Evolutionary conservation across 805 yeast genomes (phyloP).

Genomic region (Saccharomycopsis microspora): DNA sequence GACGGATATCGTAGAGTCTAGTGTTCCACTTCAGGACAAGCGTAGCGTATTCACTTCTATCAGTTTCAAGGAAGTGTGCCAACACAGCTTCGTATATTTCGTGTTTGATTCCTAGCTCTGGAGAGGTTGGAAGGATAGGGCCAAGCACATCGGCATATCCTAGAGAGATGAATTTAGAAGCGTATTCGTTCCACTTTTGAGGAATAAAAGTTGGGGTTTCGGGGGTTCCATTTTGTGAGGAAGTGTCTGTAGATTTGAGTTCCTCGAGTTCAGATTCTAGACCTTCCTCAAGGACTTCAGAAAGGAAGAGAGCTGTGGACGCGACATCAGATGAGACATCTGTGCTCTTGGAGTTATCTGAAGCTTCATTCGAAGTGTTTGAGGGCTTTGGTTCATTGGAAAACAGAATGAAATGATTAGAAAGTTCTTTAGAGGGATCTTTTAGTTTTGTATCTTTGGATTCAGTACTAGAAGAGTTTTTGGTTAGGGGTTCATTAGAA

Average conservation of each 20-base stretch:
- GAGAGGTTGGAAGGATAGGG: slow-evolving; percentile 40
- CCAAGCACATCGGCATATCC: slow-evolving; percentile 37
- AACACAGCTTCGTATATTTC: slow-evolving; percentile 37
- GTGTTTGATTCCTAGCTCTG: slow-evolving; percentile 25
- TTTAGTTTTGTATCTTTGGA: no score
- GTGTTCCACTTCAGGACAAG: slow-evolving; percentile 49
- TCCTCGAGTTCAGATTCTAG: slow-evolving; percentile 6
- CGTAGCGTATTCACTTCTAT: slow-evolving; percentile 28
- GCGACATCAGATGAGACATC: no score
- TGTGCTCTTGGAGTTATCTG: no score
- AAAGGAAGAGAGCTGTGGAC: slow-evolving; percentile 30
- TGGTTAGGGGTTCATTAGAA: no score
- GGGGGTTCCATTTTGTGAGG: slow-evolving; percentile 17
- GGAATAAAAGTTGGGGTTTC: slow-evolving; percentile 18
- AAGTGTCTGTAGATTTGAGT: not conserved
- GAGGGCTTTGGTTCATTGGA: no score
- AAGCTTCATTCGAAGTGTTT: no score
- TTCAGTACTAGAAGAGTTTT: no score
- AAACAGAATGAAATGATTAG: no score
- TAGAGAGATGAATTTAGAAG: slow-evolving; percentile 37
- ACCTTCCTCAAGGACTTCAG: slow-evolving; percentile 26
- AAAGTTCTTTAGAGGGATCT: no score
- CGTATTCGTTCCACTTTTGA: slow-evolving; percentile 58
- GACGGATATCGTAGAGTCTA: slow-evolving; percentile 35
- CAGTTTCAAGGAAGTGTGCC: slow-evolving; percentile 29